Evolutionary conservation across 1,139 yeast genomes (phyloP).

Genomic region (Nakaseomyces bracarensis): DNA sequence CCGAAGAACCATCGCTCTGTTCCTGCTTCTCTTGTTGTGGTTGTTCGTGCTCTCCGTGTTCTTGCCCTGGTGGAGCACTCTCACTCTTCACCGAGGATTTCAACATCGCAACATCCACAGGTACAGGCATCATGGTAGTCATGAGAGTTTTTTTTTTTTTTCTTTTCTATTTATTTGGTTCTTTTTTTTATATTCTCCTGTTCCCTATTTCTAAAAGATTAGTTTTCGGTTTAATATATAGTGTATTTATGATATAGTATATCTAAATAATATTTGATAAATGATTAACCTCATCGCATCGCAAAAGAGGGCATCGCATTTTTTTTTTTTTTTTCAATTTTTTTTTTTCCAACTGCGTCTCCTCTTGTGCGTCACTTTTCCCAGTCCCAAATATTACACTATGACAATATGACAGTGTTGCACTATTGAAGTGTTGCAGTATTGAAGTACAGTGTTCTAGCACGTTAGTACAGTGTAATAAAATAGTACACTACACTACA

Average conservation of each 20-base stretch:
- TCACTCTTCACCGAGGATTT: not conserved
- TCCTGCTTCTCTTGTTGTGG: no score
- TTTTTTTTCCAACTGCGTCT: not conserved
- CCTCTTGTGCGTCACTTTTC: not conserved
- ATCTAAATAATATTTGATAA: no score
- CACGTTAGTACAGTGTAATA: no score
- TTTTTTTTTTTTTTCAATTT: not conserved
- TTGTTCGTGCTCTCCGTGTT: no score
- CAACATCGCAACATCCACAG: conserved; percentile 1
- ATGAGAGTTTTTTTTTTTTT: not conserved
- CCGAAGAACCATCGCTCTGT: no score
- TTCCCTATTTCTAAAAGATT: no score
- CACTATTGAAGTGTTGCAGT: not conserved
- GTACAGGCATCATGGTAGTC: conserved; percentile 4
- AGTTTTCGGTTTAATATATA: no score
- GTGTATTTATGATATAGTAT: no score
- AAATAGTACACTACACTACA: no score
- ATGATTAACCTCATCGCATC: conserved; percentile 3
- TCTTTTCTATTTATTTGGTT: not conserved
- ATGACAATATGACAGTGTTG: not conserved
- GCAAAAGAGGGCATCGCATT: conserved; percentile 4
- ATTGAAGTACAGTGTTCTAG: not conserved
- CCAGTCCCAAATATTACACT: not conserved
- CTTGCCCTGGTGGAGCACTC: no score
- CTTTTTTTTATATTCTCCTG: not conserved